Conservation (phyloP, 768 basidiomycete species). For the Clitopilus passeckerianus region DNA sequence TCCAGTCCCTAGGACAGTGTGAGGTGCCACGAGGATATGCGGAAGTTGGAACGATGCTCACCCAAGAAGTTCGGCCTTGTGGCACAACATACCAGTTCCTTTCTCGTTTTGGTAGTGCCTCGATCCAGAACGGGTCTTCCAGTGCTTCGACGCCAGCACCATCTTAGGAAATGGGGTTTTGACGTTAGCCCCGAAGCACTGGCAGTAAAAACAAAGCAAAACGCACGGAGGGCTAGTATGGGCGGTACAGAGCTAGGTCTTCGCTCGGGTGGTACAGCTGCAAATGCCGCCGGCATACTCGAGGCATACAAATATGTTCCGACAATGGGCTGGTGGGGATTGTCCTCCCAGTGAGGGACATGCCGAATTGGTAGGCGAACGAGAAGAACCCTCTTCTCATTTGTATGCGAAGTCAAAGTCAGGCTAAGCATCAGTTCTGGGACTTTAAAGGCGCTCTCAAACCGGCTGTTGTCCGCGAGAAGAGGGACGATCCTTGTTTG, state of each 20-base stretch:
- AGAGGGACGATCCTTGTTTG: slow-evolving; percentile 63
- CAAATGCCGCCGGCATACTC: slow-evolving; percentile 53
- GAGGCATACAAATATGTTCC: slow-evolving; percentile 55
- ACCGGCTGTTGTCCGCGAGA: slow-evolving; percentile 32
- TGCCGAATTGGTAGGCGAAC: slow-evolving; percentile 43
- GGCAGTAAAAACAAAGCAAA: not conserved
- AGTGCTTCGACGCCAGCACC: slow-evolving; percentile 83
- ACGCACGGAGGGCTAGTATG: slow-evolving; percentile 62
- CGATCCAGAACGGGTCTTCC: slow-evolving; percentile 49
- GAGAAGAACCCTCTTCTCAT: slow-evolving; percentile 18
- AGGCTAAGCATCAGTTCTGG: slow-evolving; percentile 32
- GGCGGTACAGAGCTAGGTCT: slow-evolving; percentile 36
- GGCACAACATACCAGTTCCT: slow-evolving; percentile 78
- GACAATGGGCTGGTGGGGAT: slow-evolving; percentile 32
- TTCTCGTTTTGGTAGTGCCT: slow-evolving; percentile 53
- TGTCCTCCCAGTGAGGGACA: slow-evolving; percentile 31
- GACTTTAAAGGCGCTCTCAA: slow-evolving; percentile 15
- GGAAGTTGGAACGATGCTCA: slow-evolving; percentile 18
- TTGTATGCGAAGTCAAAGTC: slow-evolving; percentile 25
- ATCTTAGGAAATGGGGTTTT: slow-evolving; percentile 41
- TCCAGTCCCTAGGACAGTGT: slow-evolving; percentile 63
- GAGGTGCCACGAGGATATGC: not conserved
- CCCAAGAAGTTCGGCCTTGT: slow-evolving; percentile 83
- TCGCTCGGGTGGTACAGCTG: slow-evolving; percentile 50
- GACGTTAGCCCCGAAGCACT: too few species aligned